Conservation (phyloP, 371 early-diverging fungal species). For the Sanchytrium tribonematis region DNA sequence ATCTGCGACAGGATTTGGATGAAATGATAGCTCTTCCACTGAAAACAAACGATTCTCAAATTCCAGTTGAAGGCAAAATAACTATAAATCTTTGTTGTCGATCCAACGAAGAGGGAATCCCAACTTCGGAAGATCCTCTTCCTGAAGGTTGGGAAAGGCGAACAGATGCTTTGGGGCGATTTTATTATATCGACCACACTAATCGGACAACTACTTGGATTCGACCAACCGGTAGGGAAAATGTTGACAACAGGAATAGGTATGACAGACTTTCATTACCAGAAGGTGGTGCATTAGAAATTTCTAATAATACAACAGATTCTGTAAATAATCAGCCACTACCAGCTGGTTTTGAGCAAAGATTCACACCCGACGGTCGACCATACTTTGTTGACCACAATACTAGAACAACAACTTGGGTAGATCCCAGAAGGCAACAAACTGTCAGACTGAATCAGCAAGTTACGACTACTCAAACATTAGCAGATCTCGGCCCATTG, state of each 20-base stretch:
- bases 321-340: no score
- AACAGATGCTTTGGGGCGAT: constrained; percentile 29
- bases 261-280: not conserved
- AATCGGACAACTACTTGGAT: constrained; percentile 39
- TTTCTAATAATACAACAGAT: not conserved
- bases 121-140: not conserved
- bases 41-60: no score
- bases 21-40: no score
- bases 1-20: no score
- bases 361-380: constrained; percentile 60
- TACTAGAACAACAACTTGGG: constrained; percentile 86
- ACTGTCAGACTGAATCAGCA: not conserved
- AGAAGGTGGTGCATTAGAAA: not conserved
- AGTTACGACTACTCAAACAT: constrained; percentile 19
- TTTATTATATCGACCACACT: constrained; percentile 43
- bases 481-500: not conserved
- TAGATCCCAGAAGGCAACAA: constrained; percentile 23
- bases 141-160: constrained; percentile 34
- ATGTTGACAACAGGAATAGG: not conserved
- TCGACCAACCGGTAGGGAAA: constrained; percentile 13
- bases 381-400: constrained; percentile 91
- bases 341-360: constrained; percentile 65
- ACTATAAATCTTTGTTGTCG: no score
- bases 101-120: no score
- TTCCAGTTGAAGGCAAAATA: no score